These are phyloP conservation scores for Xylariaceae sp. DNA, from an alignment of 2,329 filamentous ascomycete genomes.

Conservation along the genomic window DNA sequence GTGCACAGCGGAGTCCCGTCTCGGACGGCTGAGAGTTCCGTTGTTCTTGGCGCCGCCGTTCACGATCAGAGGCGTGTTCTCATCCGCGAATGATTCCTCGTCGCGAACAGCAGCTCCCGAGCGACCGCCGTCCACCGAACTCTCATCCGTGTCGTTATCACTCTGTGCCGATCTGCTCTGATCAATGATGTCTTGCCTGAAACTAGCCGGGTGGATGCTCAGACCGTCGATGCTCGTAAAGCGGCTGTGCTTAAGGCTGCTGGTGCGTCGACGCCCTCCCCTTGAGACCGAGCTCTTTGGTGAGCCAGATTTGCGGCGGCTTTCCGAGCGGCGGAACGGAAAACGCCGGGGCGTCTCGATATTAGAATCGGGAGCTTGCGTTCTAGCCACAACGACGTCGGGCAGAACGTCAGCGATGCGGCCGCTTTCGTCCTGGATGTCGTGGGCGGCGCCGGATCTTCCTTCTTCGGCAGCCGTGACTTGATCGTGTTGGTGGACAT, in stretches of 20 bases:
- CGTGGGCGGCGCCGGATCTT: conserved; percentile 42
- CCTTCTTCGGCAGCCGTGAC: conserved; percentile 50
- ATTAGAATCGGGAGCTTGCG: conserved; percentile 29
- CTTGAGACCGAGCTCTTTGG: conserved; percentile 35
- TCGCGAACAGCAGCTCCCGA: conserved; percentile 35
- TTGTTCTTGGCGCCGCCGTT: conserved; percentile 27
- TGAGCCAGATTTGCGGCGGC: conserved; percentile 26
- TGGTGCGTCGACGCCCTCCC: conserved; percentile 45
- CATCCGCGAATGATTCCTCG: conserved; percentile 30
- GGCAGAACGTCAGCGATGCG: conserved; percentile 62
- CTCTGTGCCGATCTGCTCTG: conserved; percentile 65
- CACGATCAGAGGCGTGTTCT: conserved; percentile 39
- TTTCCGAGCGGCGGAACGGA: conserved; percentile 37
- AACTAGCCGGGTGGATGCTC: conserved; percentile 83
- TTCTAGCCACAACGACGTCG: conserved; percentile 57
- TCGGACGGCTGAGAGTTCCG: conserved; percentile 29
- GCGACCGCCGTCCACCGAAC: conserved; percentile 49
- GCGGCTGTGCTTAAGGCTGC: conserved; percentile 53
- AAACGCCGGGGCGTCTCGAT: conserved; percentile 39
- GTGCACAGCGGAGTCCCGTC: conserved; percentile 58
- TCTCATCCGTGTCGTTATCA: conserved; percentile 49
- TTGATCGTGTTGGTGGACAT: conserved; percentile 39
- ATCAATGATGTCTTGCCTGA: conserved; percentile 88
- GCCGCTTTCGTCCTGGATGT: conserved; percentile 53
- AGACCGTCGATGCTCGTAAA: conserved; percentile 69